Evolutionary conservation across 73 alveolate species (phyloP), one percentile per base, ranked within the genome.

Genomic region (Effrenium voratum): DNA sequence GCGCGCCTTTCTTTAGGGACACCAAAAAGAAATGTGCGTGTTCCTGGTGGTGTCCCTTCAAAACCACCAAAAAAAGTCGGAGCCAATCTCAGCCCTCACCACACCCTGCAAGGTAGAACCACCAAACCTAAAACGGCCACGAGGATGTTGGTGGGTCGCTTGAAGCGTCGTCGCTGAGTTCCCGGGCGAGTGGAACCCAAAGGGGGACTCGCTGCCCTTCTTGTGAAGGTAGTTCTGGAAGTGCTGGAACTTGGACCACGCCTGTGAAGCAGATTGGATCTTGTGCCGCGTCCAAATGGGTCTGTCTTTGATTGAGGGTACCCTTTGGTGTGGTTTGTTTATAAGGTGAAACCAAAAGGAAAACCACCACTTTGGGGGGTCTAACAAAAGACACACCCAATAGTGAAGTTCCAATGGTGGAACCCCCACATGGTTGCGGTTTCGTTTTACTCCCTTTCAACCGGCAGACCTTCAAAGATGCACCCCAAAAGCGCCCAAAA

Each of bases 191-290:
- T 90, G 97, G 80, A 90, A 90, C 41, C 83, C 68, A 36, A 90
- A 49, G 41, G 97, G 97, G 75, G 97, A 90, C 40, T 86, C 45
- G 79, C 81, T 86, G 30, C 94, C 50, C 76, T 90, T 55, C 75
- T 90, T 90, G 86, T 70, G 85, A 87, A 90, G 97, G 75, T 90
- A 90, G 57, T 66, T 87, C 97, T 63, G 32, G 80, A 90, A 90
- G 59, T 90, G 57, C 87, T 90, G 97, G 87, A 68, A 90, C 57
- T 70, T 72, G 57, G 66, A 73, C 57, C 60, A 90, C 34, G 97
- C 97, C 97, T 90, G n/a, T n/a, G n/a, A n/a, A n/a, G n/a, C n/a
- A n/a, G n/a, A n/a, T n/a, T n/a, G n/a, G n/a, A n/a, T n/a, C n/a
- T n/a, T n/a, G n/a, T n/a, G n/a, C n/a, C n/a, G n/a, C n/a, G n/a